Conservation (phyloP, 257 asterid species). For the Vinca minor region DNA sequence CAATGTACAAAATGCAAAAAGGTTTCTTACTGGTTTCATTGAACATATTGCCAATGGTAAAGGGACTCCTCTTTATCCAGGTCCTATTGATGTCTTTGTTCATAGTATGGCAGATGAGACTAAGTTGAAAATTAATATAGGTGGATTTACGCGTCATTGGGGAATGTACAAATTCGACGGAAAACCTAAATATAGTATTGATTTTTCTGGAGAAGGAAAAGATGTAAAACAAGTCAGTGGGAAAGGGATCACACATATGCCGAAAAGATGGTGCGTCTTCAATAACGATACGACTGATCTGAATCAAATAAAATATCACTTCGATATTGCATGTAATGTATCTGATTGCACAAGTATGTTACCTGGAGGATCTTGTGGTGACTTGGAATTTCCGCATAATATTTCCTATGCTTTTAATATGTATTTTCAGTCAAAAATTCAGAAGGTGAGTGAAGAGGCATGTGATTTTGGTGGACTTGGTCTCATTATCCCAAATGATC, state of each 20-base stretch:
- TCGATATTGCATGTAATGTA: conserved; percentile 23
- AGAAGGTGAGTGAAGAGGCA: conserved; percentile 31
- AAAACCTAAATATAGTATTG: conserved; percentile 47
- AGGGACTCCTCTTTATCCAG: conserved; percentile 53
- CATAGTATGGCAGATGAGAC: conserved; percentile 64
- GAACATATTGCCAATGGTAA: conserved; percentile 34
- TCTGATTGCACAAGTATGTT: conserved; percentile 42
- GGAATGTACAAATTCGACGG: conserved; percentile 65
- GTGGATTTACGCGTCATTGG: conserved; percentile 64
- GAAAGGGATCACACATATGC: conserved; percentile 39
- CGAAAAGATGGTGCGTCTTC: conserved; percentile 48
- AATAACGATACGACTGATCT: conserved; percentile 5
- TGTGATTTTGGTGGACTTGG: conserved; percentile 31
- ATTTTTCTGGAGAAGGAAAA: conserved; percentile 35
- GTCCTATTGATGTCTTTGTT: conserved; percentile 41
- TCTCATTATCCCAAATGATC: conserved; percentile 13
- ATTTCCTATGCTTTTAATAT: conserved; percentile 47
- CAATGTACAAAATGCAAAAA: conserved; percentile 30
- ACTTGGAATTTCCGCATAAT: conserved; percentile 2
- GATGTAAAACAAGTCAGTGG: conserved; percentile 34
- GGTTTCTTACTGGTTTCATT: conserved; percentile 46
- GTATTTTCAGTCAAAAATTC: conserved; percentile 34
- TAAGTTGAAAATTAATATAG: conserved; percentile 32
- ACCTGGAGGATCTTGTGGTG: conserved; percentile 20
- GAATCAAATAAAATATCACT: neutral